A percentile compares a stretch with the other conserved stretches of the same genome.
phyloP scores from a whole-genome alignment of 768 basidiomycete species.

The Solioccasus polychromus region DNA sequence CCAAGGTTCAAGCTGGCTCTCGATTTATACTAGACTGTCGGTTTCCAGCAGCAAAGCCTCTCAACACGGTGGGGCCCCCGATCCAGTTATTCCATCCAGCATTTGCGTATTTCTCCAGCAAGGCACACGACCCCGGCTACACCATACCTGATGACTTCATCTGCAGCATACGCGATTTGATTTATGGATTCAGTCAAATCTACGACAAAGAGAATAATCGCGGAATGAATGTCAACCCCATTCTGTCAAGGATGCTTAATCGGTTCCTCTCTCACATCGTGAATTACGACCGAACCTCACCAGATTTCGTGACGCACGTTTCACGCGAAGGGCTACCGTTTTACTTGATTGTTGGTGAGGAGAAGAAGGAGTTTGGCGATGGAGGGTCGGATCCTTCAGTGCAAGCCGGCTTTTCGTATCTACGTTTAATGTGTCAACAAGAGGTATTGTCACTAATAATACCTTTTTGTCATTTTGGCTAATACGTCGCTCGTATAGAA shows the following conservation, averaged over 20 bases:
- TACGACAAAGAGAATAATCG: not conserved
- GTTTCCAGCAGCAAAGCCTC: not conserved
- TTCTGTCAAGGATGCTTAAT: slow-evolving; percentile 1
- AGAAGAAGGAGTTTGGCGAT: slow-evolving; percentile 15
- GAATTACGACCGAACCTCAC: not conserved
- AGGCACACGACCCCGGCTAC: slow-evolving; percentile 11
- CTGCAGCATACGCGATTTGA: slow-evolving; percentile 5
- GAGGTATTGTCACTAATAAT: slow-evolving; percentile 4
- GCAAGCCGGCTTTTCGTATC: slow-evolving; percentile 29
- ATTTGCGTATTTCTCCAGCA: slow-evolving; percentile 27
- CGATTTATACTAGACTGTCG: slow-evolving; percentile 14
- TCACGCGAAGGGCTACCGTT: not conserved
- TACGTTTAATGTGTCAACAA: slow-evolving; percentile 6
- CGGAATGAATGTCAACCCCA: not conserved
- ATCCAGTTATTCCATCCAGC: slow-evolving; percentile 21
- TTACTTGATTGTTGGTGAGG: slow-evolving; percentile 18
- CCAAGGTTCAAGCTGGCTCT: not conserved
- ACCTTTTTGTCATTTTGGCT: not conserved
- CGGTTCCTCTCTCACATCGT: not conserved
- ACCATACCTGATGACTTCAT: slow-evolving; percentile 9
- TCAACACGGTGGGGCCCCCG: slow-evolving; percentile 7
- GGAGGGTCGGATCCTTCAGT: slow-evolving; percentile 28
- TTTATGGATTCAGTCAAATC: slow-evolving; percentile 15
- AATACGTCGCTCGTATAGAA: slow-evolving; percentile 6
- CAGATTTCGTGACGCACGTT: not conserved